Evolutionary conservation across 2,329 filamentous ascomycete genomes (phyloP), one percentile per base, ranked within the genome.

Genomic region (Fusarium poae): DNA sequence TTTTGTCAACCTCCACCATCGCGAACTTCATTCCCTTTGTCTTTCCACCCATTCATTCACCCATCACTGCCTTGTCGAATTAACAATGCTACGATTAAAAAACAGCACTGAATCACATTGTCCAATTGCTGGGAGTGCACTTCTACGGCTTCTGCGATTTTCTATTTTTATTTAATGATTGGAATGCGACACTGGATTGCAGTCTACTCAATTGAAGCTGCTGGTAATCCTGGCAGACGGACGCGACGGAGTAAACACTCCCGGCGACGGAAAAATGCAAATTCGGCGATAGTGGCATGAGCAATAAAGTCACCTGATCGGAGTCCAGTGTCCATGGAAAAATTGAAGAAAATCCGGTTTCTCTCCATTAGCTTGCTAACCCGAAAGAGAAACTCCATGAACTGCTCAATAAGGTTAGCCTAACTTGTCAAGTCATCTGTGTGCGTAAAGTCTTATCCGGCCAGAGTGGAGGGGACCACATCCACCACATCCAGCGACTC

Each of bases 361-460:
- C 10, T 37, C 12, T 21, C 16, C 12, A 12, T 1, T 1, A 1
- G 6, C 13, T 21, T 39, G 3, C n/a, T 40, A 51, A 4, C 25
- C 21, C 9, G 0, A 29, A 40, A 51, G 8, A 11, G 32, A 25
- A 21, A 51, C 32, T 51, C 48, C 48, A 25, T 16, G 16, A 8
- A 13, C 7, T 1, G 5, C 18, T 9, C 23, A 18, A 40, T 27
- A n/a, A 16, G 32, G 44, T 23, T 18, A 46, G 44, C 15, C 27
- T 6, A 27, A 27, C 8, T 27, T 8, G 27, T 27, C 27, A 8
- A 27, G 27, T 27, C 27, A 5, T 34, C 16, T 16, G 16, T 16
- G 9, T 34, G 46, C 32, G 13, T 51, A 51, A 51, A 27, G 8
- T 18, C 48, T 51, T 51, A 51, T 7, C 48, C 48, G 48, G 32